Evolutionary conservation across 768 basidiomycete species (phyloP), one percentile per base, ranked within the genome.

Genomic region (Lactifluus volemus): DNA sequence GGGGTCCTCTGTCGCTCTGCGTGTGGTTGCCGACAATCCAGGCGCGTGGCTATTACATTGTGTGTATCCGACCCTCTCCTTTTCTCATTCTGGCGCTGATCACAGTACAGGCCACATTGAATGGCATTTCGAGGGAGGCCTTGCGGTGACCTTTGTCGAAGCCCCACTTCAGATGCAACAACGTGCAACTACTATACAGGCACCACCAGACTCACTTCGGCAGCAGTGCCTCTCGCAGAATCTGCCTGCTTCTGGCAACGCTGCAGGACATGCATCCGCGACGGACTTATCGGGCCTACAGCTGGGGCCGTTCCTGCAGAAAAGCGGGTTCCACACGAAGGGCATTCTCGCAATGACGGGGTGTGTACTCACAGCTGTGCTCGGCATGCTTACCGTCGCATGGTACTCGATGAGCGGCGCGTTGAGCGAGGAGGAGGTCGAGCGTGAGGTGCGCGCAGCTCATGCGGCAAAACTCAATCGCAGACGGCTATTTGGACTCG

Each of bases 41-140:
- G 96, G 96, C 11, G 85, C 81, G 8, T 95, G 92, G 89, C 72
- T 92, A 64, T 81, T 92, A 70, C 89, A 91, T 71, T 92, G 85
- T 86, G 68, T 57, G 85, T 76, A 53, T 52, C 32, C 21, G 50
- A 14, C 36, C 19, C 14, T 32, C 36, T 45, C 21, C 42, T 11
- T 36, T 30, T 48, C 39, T n/a, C 11, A 17, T 30, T 4, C 25
- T 45, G 1, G 41, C 25, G 39, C 57, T 67, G 17, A 59, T 49
- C 21, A 36, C 3, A n/a, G 51, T 41, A 21, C 60, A 88, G 86
- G 86, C 70, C 88, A 90, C 72, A 88, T 89, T 65, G 88, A 91
- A 70, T 93, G 91, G 89, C 90, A 94, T 72, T 74, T 93, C 5
- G 81, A 89, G 73, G 76, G 78, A 55, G 96, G 96, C 9, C 83